phyloP scores from a whole-genome alignment of 768 basidiomycete genomes.

The Hygrophoropsis aurantiaca region DNA sequence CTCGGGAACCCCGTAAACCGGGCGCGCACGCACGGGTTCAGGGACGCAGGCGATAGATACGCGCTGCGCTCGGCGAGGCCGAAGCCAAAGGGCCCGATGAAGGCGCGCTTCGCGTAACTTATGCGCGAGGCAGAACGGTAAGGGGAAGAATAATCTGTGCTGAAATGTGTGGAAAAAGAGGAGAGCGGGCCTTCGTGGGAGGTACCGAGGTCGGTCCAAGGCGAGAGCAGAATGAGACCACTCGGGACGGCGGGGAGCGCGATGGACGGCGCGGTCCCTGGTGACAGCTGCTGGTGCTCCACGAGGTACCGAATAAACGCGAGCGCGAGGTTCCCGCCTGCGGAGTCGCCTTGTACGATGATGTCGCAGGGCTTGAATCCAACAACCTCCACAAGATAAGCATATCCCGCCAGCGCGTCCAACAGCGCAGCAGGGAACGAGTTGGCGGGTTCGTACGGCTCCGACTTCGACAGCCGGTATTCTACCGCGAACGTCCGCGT shows the following conservation, averaged over 20 bases:
- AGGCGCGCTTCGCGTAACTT: slow-evolving; percentile 39
- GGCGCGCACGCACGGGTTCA: slow-evolving; percentile 35
- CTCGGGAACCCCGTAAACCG: slow-evolving; percentile 57
- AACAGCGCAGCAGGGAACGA: slow-evolving; percentile 55
- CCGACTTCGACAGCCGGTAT: slow-evolving; percentile 42
- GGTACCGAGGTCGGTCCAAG: slow-evolving; percentile 21
- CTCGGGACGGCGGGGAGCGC: slow-evolving; percentile 21
- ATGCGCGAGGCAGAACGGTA: slow-evolving; percentile 8
- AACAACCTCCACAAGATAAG: slow-evolving; percentile 45
- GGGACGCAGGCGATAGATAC: slow-evolving; percentile 64
- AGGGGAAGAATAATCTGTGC: slow-evolving; percentile 26
- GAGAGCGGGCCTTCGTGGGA: slow-evolving; percentile 30
- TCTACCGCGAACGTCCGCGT: slow-evolving; percentile 40
- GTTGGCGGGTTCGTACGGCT: slow-evolving; percentile 26
- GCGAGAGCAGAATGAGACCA: slow-evolving; percentile 35
- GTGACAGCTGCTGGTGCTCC: slow-evolving; percentile 11
- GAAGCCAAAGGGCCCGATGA: slow-evolving; percentile 49
- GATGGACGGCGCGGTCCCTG: slow-evolving; percentile 7
- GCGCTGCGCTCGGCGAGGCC: slow-evolving; percentile 45
- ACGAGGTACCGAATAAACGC: slow-evolving; percentile 38
- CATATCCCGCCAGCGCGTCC: slow-evolving; percentile 51
- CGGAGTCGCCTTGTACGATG: slow-evolving; percentile 52
- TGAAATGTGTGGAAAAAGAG: slow-evolving; percentile 33
- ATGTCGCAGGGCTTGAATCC: slow-evolving; percentile 44
- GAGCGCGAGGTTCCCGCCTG: slow-evolving; percentile 51